Conservation (phyloP, 441 rosid genomes). For the Euphorbia celastroides region DNA sequence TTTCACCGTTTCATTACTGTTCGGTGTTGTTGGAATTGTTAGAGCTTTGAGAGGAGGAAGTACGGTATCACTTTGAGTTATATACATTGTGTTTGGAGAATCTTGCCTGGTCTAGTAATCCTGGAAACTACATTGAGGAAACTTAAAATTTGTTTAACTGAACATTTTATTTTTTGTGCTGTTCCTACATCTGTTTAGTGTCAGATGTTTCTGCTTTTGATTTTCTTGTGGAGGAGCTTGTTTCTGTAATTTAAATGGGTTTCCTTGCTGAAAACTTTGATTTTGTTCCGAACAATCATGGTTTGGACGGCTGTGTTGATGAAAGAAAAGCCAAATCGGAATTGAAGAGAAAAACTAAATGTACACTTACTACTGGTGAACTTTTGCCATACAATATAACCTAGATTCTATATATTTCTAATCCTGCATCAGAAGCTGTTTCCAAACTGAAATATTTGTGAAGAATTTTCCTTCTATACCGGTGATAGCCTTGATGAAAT, state of each 20-base stretch:
- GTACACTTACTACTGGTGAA: background rate
- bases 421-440: background rate
- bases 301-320: background rate
- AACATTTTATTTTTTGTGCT: background rate
- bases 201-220: background rate
- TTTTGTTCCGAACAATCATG: background rate
- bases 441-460: background rate
- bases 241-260: conserved; percentile 1
- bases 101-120: background rate
- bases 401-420: background rate
- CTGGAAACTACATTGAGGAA: background rate
- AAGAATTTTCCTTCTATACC: background rate
- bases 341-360: background rate
- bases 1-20: background rate
- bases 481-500: conserved; percentile 4
- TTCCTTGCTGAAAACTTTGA: background rate
- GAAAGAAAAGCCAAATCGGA: background rate
- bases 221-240: background rate
- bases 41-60: background rate
- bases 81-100: background rate
- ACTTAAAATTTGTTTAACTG: background rate
- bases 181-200: background rate
- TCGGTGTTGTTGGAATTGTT: background rate
- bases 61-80: background rate
- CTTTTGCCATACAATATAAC: background rate